These are phyloP conservation scores for Boletus speciosus DNA, from an alignment of 768 basidiomycete genomes.

Conservation along the genomic window DNA sequence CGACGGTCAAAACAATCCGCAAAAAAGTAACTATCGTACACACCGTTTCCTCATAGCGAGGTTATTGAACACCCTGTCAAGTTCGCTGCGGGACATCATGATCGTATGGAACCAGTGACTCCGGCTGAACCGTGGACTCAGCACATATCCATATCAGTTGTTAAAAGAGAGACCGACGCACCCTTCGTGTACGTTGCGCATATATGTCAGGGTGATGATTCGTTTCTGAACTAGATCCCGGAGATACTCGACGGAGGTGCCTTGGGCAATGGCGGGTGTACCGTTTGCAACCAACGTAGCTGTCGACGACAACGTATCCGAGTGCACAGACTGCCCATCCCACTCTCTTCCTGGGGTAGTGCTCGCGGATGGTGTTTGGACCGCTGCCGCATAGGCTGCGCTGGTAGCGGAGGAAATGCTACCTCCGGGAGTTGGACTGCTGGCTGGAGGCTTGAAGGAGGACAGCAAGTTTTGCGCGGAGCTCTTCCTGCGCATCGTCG, in stretches of 20 bases:
- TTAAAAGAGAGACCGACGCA: constrained; percentile 35
- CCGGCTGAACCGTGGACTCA: constrained; percentile 42
- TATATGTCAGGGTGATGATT: constrained; percentile 79
- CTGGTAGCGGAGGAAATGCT: constrained; percentile 35
- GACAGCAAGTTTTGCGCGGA: constrained; percentile 81
- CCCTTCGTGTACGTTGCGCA: constrained; percentile 86
- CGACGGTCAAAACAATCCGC: neutral
- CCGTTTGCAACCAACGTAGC: constrained; percentile 37
- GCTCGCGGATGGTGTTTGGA: constrained; percentile 37
- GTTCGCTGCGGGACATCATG: constrained; percentile 67
- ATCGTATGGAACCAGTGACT: constrained; percentile 90
- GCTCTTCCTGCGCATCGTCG: constrained; percentile 78
- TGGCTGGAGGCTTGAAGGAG: constrained; percentile 52
- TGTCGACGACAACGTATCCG: constrained; percentile 40
- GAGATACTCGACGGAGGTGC: constrained; percentile 74
- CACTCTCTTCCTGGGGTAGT: constrained; percentile 53
- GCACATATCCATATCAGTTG: neutral
- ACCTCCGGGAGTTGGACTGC: constrained; percentile 28
- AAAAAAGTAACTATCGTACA: constrained; percentile 14
- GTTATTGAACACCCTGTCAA: constrained; percentile 74
- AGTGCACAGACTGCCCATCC: constrained; percentile 68
- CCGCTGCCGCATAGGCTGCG: constrained; percentile 36
- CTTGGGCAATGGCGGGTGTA: constrained; percentile 40
- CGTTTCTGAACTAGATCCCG: constrained; percentile 80
- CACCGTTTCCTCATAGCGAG: constrained; percentile 76